Evolutionary conservation across 2,329 filamentous ascomycete genomes (phyloP).

Genomic region (Curvularia verruculosa): DNA sequence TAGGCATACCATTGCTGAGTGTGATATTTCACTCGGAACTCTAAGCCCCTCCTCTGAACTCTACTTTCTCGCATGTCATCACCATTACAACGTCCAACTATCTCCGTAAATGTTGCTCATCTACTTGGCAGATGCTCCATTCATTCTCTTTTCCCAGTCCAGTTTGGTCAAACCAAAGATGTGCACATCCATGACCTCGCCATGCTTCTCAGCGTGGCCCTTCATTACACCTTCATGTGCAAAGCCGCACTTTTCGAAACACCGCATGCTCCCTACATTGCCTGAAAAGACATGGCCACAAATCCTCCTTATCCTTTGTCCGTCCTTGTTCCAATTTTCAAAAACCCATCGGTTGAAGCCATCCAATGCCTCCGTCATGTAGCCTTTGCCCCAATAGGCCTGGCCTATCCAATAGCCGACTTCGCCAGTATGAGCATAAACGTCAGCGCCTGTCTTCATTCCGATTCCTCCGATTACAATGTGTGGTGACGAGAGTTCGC

Average conservation of each 20-base stretch:
- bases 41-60: too few relatives aligned
- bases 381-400: slow-evolving; percentile 44
- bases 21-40: too few relatives aligned
- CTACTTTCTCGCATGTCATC: too few relatives aligned
- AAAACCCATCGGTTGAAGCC: slow-evolving; percentile 48
- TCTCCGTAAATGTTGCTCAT: too few relatives aligned
- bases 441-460: slow-evolving; percentile 44
- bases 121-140: slow-evolving; percentile 1
- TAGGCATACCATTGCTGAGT: too few relatives aligned
- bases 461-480: slow-evolving; percentile 48
- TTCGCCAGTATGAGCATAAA: slow-evolving; percentile 47
- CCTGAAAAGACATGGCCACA: slow-evolving; percentile 36
- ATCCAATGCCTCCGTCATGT: slow-evolving; percentile 41
- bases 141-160: slow-evolving; percentile 34
- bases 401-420: slow-evolving; percentile 54
- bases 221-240: slow-evolving; percentile 45
- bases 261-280: slow-evolving; percentile 46
- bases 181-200: slow-evolving; percentile 39
- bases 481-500: slow-evolving; percentile 14
- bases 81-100: too few relatives aligned
- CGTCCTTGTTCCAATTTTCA: slow-evolving; percentile 28
- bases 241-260: slow-evolving; percentile 50
- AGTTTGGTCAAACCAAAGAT: slow-evolving; percentile 45
- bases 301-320: slow-evolving; percentile 36
- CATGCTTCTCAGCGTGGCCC: slow-evolving; percentile 45